A percentile compares a stretch with the other conserved stretches of the same genome.
phyloP scores from a whole-genome alignment of 1,284 basidiomycete genomes.

The Wallemia hederae region DNA sequence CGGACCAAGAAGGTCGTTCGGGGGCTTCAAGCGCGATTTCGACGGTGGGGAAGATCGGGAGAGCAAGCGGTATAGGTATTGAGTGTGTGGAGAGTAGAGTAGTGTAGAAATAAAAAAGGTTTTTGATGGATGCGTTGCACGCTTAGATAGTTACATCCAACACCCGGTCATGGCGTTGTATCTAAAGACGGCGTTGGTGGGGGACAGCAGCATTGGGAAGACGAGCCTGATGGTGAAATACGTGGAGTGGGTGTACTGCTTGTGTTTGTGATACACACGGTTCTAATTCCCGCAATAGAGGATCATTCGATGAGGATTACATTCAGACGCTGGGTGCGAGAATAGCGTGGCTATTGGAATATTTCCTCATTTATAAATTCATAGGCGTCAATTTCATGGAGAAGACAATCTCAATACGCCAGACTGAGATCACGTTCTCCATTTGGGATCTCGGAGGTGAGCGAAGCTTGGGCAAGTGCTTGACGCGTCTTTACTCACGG shows the following conservation, averaged over 20 bases:
- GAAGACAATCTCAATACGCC: conserved; percentile 84
- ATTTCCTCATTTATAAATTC: not conserved
- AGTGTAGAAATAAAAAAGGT: no score
- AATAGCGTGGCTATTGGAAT: not conserved
- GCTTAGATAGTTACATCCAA: no score
- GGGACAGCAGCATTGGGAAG: conserved; percentile 95
- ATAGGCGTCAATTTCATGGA: conserved; percentile 97
- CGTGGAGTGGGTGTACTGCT: conserved; percentile 77
- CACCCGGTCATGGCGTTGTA: conserved; percentile 35
- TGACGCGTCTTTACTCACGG: not conserved
- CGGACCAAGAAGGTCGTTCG: conserved; percentile 8
- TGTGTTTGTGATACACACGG: conserved; percentile 8
- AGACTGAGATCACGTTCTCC: conserved; percentile 94
- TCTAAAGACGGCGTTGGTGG: conserved; percentile 95
- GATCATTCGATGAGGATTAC: conserved; percentile 46
- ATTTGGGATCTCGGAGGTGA: conserved; percentile 83
- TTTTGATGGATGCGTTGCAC: no score
- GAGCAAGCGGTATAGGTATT: conserved; percentile 47
- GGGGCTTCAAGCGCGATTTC: conserved; percentile 14
- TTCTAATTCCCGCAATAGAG: not conserved
- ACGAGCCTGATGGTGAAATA: conserved; percentile 97
- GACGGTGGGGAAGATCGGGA: conserved; percentile 45
- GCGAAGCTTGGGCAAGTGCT: not conserved
- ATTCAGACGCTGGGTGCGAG: conserved; percentile 77
- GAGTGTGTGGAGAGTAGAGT: conserved; percentile 1